Evolutionary conservation across 1,139 yeast species (phyloP).

Genomic region (Debaryomyces nepalensis): DNA sequence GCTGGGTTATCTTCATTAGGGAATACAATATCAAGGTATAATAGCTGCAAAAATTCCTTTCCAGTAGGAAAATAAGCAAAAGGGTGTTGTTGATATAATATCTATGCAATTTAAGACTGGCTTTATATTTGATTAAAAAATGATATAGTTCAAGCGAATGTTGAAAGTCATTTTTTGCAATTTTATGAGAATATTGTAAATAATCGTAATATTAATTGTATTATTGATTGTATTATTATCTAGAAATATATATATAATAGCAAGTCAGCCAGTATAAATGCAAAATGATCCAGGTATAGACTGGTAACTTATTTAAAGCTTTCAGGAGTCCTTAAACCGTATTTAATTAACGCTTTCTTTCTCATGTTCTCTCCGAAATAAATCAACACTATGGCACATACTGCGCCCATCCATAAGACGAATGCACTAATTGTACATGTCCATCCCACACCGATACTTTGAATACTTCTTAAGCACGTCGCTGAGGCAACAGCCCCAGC

Average conservation of each 20-base stretch:
- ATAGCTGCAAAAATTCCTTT: too few species aligned
- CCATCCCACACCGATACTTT: constrained; percentile 58
- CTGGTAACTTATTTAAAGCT: not conserved
- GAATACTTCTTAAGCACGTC: constrained; percentile 47
- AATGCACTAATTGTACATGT: constrained; percentile 48
- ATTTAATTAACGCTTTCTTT: constrained; percentile 20
- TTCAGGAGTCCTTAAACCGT: constrained; percentile 16
- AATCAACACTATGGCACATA: constrained; percentile 15
- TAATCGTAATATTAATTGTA: not conserved
- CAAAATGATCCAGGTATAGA: not conserved
- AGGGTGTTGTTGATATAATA: too few species aligned
- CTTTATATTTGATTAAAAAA: too few species aligned
- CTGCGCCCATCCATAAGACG: constrained; percentile 32
- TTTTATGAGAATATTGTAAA: not conserved
- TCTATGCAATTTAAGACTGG: too few species aligned
- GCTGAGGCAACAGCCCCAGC: constrained; percentile 57
- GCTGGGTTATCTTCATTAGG: not conserved
- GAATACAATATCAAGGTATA: not conserved
- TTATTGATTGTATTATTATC: not conserved
- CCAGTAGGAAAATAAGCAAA: too few species aligned
- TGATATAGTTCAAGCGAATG: too few species aligned
- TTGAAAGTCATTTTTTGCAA: too few species aligned
- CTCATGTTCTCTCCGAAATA: constrained; percentile 30
- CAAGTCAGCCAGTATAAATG: not conserved
- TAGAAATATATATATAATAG: not conserved